Evolutionary conservation across 2,329 filamentous ascomycete species (phyloP), one percentile per base, ranked within the genome.

Genomic region (Exophiala phaeomuriformis): DNA sequence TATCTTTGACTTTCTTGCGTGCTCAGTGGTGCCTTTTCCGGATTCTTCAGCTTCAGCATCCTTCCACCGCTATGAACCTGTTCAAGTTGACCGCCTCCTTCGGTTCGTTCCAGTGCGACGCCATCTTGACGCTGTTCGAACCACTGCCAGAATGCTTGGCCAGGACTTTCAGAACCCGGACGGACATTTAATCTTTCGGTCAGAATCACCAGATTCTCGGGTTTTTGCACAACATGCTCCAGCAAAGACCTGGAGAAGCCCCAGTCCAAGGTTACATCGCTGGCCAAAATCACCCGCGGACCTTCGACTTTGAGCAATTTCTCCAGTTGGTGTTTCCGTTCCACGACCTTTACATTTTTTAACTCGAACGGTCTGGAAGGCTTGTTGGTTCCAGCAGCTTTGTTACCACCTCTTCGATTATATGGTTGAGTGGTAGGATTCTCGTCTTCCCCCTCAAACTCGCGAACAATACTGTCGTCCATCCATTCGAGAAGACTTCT

Each of bases 401-500:
- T 68, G 61, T 75, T 75, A 30, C 68, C 72, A 45, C 72, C 72
- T 51, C 68, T 71, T 57, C 68, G 71, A 59, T 63, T 65, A 35
- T 68, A 66, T 7, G 61, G 58, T 55, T 72, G 69, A 6, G 63
- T 62, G 4, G 64, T 63, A 3, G 49, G 36, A 48, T 64, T 65
- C 52, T 73, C 71, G 28, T 66, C 67, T 35, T 71, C 70, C 1
- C 70, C 75, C 67, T 95, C 90, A 57, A 95, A 94, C 64, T 97
- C 91, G 51, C 90, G 84, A 40, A 95, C 86, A 55, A 98, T 94
- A 53, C 84, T 85, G 65, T 96, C 90, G 66, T 97, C 90, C 90
- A 98, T 97, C 93, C 93, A 98, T 67, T 98, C 93, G 32, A 98
- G 76, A 88, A 98, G 95, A 68, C 91, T 96, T 61, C 90, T 81